Base-by-base conservation (phyloP, 768 basidiomycete genomes). In the Mycena venus region DNA sequence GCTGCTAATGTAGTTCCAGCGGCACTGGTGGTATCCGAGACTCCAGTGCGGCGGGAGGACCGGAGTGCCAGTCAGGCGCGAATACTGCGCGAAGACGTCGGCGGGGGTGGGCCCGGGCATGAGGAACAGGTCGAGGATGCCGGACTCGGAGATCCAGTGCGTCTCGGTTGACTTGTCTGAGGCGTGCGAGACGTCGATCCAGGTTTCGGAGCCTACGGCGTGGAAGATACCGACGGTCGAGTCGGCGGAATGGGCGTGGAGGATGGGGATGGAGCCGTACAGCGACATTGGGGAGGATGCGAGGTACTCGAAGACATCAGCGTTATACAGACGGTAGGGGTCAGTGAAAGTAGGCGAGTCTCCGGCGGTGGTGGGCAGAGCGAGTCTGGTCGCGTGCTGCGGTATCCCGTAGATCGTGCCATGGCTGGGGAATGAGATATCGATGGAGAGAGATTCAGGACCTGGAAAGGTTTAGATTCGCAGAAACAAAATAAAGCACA, bases 91-190 rank as follows among this genome's bases (percentile, higher is more conserved):
- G 83, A 99, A 97, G 36, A 99, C 87, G 3, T 95, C 92, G 10
- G 89, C 85, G 12, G 96, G 92, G 0, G 93, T 92, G 1, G 98
- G 97, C 9, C 98, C 98, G 4, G 98, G 96, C 68, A 99, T 90
- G 77, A 99, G 87, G 85, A 99, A 96, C 12, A 98, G 82, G 82
- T 99, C 98, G 64, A 99, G 89, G 73, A 99, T 97, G 53, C 98
- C 98, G 4, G 96, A 96, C 83, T 99, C 98, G 9, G 97, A 96
- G 75, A 99, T 92, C 98, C 98, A 99, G 81, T 99, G 98, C 0
- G 98, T 97, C 75, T 93, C 88, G 0, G 95, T 94, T 9, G 94
- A 94, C 74, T 87, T 91, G 12, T 88, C 85, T 3, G 89, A 85
- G 8, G 91, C 83, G 80, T 95, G 95, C 6, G 88, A 91, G 36